Base-by-base conservation (phyloP, 805 yeast species). In the Maudiozyma saulgeensis region DNA sequence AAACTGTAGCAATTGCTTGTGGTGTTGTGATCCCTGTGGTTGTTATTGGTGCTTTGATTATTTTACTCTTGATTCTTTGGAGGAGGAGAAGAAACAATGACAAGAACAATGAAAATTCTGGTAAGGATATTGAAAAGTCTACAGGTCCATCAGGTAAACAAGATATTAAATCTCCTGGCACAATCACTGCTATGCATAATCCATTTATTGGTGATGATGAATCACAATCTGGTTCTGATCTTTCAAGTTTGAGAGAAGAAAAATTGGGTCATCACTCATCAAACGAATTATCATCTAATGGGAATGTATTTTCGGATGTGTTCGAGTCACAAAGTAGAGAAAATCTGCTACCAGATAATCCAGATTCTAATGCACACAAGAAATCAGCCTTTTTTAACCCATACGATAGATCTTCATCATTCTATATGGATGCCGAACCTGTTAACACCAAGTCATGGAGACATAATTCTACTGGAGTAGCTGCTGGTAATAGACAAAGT, bases 21-120 rank as follows among this genome's bases (percentile, higher is more conserved):
- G 97, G 96, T 49, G 90, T 86, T n/a, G 87, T 84, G 1, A 75
- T 93, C 44, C 96, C 96, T 1, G 68, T 79, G 3, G 75, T 75
- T 1, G 57, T 85, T 0, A 57, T 81, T 8, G 55, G 80, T 2
- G 74, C 79, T 0, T 72, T 70, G 0, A 46, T 77, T 1, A 32
- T 82, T 2, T 45, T 87, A 5, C 68, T 83, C 53, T 71, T 76
- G 56, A 78, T 87, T 58, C 80, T 80, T 57, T 75, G 76, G 70
- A 70, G 75, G 61, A 73, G 75, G 16, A 70, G 75, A 63, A 53
- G 50, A 46, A 60, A 67, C 55, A 43, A 59, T 19, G 51, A 58
- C 19, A 63, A 64, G 31, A 59, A 60, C 0, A 66, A 63, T 21
- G 55, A 59, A 35, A 51, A 64, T 11, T 68, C 66, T 48, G 61